Percentiles rank a stretch among this genome's conserved stretches.
These are phyloP conservation scores for Zostera marina DNA, from an alignment of 116 monocot genomes.

Conservation along the genomic window DNA sequence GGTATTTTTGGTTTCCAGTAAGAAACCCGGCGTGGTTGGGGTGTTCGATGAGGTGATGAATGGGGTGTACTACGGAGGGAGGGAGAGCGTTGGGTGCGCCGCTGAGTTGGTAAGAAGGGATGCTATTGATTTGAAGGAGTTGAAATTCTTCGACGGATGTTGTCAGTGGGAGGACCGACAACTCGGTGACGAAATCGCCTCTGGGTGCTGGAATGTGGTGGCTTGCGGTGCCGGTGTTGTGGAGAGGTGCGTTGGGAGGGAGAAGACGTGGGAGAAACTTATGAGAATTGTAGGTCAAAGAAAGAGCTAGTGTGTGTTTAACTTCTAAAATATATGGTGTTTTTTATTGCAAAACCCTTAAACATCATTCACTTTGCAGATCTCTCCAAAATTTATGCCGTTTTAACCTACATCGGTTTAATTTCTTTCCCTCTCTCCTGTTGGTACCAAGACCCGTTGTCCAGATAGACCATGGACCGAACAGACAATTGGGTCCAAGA, in stretches of 20 bases:
- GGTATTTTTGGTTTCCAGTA: slow-evolving; percentile 34
- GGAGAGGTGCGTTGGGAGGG: slow-evolving; percentile 14
- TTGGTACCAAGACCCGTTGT: too few relatives aligned
- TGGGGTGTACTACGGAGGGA: slow-evolving; percentile 60
- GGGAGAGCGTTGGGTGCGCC: slow-evolving; percentile 71
- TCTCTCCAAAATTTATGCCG: too few relatives aligned
- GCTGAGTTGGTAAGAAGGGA: slow-evolving; percentile 73
- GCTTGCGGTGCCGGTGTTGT: slow-evolving; percentile 57
- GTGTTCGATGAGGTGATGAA: slow-evolving; percentile 73
- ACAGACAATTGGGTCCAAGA: too few relatives aligned
- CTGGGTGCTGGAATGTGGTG: slow-evolving; percentile 61
- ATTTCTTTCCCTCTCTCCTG: too few relatives aligned
- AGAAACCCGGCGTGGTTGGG: slow-evolving; percentile 27
- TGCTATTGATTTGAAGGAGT: slow-evolving; percentile 37
- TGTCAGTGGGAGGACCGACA: slow-evolving; percentile 77
- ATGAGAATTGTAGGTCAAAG: slow-evolving; percentile 44
- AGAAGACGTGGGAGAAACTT: slow-evolving; percentile 58
- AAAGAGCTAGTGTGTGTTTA: slow-evolving; percentile 27
- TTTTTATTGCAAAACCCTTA: too few relatives aligned
- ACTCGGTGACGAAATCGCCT: slow-evolving; percentile 47
- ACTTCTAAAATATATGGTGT: neutral
- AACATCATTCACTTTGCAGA: too few relatives aligned
- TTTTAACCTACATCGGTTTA: too few relatives aligned
- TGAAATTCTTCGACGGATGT: slow-evolving; percentile 78
- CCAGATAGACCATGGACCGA: too few relatives aligned